Percentiles rank a stretch among this genome's conserved stretches.
Conservation (phyloP, 352 stramenopile genomes). For the Pythium aristosporum region DNA sequence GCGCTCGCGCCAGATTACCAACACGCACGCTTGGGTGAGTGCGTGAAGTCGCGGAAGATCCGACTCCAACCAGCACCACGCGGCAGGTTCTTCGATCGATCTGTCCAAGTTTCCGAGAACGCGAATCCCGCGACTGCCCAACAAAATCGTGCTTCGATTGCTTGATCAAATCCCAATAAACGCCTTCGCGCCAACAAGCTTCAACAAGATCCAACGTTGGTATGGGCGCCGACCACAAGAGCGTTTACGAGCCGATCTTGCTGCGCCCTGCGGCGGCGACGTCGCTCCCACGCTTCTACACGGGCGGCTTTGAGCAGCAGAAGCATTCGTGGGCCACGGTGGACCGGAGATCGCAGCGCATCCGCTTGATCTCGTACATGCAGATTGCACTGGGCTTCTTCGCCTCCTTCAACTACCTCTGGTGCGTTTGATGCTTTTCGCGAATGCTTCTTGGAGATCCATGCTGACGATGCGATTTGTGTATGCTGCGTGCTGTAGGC, state of each 20-base stretch:
- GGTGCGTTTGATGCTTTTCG: constrained; percentile 28
- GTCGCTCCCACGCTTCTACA: constrained; percentile 44
- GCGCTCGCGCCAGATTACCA: constrained; percentile 12
- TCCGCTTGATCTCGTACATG: constrained; percentile 57
- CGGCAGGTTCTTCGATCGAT: background rate
- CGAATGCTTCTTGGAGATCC: background rate
- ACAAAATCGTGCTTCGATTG: background rate
- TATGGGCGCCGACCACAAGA: constrained; percentile 21
- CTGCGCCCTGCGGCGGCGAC: constrained; percentile 12
- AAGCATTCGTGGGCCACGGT: constrained; percentile 73
- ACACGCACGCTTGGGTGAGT: background rate
- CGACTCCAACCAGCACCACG: constrained; percentile 13
- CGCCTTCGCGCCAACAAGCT: background rate
- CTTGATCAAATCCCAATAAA: no score
- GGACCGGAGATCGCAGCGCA: constrained; percentile 56
- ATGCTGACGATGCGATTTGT: background rate
- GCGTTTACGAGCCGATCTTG: constrained; percentile 26
- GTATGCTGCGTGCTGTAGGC: constrained; percentile 16
- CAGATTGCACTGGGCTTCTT: constrained; percentile 63
- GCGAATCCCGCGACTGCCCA: background rate
- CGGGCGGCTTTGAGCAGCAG: constrained; percentile 72
- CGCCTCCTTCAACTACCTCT: constrained; percentile 70
- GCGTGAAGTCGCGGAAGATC: background rate
- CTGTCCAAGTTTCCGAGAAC: background rate
- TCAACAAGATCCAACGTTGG: background rate